Base-by-base conservation (phyloP, 495 filamentous ascomycete species). In the Penicillium silybi region DNA sequence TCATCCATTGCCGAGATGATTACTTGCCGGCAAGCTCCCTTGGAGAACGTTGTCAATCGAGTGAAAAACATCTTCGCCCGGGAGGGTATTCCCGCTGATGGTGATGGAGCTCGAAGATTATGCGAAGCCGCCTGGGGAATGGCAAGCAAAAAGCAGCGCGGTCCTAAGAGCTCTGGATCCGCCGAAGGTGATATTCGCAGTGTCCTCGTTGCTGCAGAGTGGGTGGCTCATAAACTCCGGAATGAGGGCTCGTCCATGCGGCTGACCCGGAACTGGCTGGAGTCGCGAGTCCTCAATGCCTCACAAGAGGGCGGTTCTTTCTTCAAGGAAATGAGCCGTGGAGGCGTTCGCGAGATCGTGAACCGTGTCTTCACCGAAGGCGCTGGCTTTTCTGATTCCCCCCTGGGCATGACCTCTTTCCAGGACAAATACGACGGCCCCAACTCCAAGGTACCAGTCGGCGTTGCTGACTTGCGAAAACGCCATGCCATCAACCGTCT, bases 121-220 rank as follows among this genome's bases (percentile, higher is more conserved):
- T 97, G 95, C 58, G 93, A 97, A 78, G 85, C 88, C 17, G 83
- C 89, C 6, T 96, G 91, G 91, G 91, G 91, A n/a, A 80, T 95
- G 56, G 82, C 77, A 41, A 80, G 72, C 53, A 81, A 84, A 18
- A 80, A 80, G 67, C 71, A 89, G 72, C 59, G 77, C 61, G 59
- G 76, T 66, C 63, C 72, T 10, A 71, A 66, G 46, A 64, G 60
- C 41, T 65, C 57, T 42, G 74, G 85, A 44, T 86, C 85, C 41
- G 84, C 84, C 10, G 90, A 96, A 61, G 93, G 93, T 34, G 93
- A 98, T 66, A 85, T 98, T 29, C 82, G 93, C 56, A 89, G 90
- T 19, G 81, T 96, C 23, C 87, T 98, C 76, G 93, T 98, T 8
- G 88, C 92, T 7, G 89, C 88, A 23, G 92, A 98, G 76, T 97